These are phyloP conservation scores for Zygosaccharomyces pseudobailii DNA, from an alignment of 1,139 yeast species.

Conservation along the genomic window DNA sequence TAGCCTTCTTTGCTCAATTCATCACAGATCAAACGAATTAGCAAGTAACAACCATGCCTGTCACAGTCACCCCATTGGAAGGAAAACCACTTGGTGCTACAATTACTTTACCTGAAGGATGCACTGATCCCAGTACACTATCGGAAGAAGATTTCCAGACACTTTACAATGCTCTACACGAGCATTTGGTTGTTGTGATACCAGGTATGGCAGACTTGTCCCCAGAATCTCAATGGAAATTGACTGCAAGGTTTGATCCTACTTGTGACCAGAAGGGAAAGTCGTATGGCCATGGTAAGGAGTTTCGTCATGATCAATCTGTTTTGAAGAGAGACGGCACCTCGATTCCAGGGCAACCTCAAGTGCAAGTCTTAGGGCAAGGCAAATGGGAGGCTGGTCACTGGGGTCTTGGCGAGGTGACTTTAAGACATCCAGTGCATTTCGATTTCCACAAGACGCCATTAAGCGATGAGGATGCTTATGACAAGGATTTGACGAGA, in stretches of 20 bases:
- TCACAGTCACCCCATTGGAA: conserved; percentile 45
- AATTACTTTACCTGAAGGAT: conserved; percentile 57
- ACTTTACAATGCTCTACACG: conserved; percentile 61
- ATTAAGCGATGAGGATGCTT: conserved; percentile 56
- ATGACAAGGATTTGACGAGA: conserved; percentile 55
- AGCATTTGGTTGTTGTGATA: conserved; percentile 64
- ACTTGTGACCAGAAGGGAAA: conserved; percentile 51
- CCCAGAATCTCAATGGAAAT: conserved; percentile 68
- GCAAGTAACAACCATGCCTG: conserved; percentile 12
- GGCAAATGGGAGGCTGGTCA: conserved; percentile 63
- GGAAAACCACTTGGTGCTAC: conserved; percentile 61
- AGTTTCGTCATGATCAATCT: conserved; percentile 72
- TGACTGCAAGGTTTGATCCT: conserved; percentile 76
- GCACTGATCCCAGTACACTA: conserved; percentile 70
- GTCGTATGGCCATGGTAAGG: conserved; percentile 79
- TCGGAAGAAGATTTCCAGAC: conserved; percentile 57
- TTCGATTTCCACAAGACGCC: conserved; percentile 68
- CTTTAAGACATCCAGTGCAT: conserved; percentile 77
- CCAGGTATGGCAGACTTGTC: conserved; percentile 61
- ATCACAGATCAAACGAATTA: background rate
- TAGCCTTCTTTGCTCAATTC: background rate
- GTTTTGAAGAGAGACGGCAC: conserved; percentile 76
- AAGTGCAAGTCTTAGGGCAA: conserved; percentile 84
- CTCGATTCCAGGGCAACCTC: conserved; percentile 76
- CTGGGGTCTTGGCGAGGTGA: conserved; percentile 66